These are phyloP conservation scores for Mariannaea elegans DNA, from an alignment of 2,329 filamentous ascomycete species.

Conservation along the genomic window DNA sequence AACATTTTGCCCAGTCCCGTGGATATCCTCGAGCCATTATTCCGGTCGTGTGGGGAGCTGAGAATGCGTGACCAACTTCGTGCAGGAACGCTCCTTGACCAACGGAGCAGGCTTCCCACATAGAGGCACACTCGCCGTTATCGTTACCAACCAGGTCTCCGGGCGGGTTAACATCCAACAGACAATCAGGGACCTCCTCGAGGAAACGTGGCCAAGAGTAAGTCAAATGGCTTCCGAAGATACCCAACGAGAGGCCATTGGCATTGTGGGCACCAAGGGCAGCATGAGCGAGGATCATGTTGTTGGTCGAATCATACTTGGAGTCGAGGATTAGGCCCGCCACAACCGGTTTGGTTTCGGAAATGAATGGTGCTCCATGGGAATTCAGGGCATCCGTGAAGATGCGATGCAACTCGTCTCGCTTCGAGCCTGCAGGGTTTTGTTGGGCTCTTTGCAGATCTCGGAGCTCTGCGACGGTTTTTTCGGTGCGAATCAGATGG, in stretches of 20 bases:
- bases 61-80: constrained; percentile 75
- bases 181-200: constrained; percentile 69
- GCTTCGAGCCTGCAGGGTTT: constrained; percentile 62
- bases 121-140: constrained; percentile 51
- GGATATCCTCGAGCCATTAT: constrained; percentile 65
- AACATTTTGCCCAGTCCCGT: constrained; percentile 53
- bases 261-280: constrained; percentile 64
- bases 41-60: constrained; percentile 73
- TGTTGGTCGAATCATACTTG: constrained; percentile 68
- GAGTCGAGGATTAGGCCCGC: constrained; percentile 76
- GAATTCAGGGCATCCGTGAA: constrained; percentile 57
- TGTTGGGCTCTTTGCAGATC: constrained; percentile 73
- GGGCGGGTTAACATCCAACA: constrained; percentile 45
- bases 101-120: constrained; percentile 56
- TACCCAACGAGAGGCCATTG: constrained; percentile 69
- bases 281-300: constrained; percentile 72
- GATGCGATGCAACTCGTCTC: constrained; percentile 60
- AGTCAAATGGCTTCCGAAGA: constrained; percentile 76
- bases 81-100: constrained; percentile 77
- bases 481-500: constrained; percentile 71
- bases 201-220: constrained; percentile 76
- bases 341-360: constrained; percentile 65
- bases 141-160: constrained; percentile 52
- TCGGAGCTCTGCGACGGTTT: constrained; percentile 72
- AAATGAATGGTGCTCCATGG: constrained; percentile 44